These are phyloP conservation scores for Hymenoscyphus repandus DNA, from an alignment of 2,329 filamentous ascomycete genomes.

Conservation along the genomic window DNA sequence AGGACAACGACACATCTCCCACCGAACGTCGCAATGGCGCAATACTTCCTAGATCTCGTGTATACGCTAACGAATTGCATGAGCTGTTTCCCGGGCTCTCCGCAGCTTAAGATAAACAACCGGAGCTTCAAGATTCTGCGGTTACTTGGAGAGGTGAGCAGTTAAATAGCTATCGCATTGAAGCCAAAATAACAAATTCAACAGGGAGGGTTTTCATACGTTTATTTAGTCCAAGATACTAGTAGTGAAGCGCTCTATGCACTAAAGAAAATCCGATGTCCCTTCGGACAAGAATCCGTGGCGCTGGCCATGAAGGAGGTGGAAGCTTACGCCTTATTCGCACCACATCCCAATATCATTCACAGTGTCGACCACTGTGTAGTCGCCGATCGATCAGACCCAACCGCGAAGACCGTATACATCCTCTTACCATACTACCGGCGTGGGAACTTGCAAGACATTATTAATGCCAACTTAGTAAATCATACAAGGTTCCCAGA, in stretches of 20 bases:
- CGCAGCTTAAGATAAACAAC: conserved; percentile 90
- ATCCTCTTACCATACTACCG: conserved; percentile 94
- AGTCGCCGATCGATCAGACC: conserved; percentile 62
- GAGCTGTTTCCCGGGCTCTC: conserved; percentile 91
- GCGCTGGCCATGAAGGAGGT: conserved; percentile 94
- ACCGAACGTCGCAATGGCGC: conserved; percentile 53
- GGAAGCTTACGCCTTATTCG: conserved; percentile 90
- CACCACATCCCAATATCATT: conserved; percentile 79
- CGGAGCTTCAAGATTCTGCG: conserved; percentile 94
- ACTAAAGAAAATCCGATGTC: conserved; percentile 97
- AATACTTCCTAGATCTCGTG: conserved; percentile 80
- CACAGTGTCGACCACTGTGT: conserved; percentile 78
- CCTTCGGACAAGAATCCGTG: conserved; percentile 94
- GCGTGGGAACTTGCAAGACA: conserved; percentile 91
- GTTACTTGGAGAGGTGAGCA: conserved; percentile 77
- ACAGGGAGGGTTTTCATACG: conserved; percentile 95
- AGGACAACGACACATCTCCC: conserved; percentile 10
- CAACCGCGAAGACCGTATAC: conserved; percentile 86
- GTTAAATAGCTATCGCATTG: neutral
- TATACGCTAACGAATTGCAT: conserved; percentile 93
- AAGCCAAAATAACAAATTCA: conserved; percentile 12
- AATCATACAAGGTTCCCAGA: conserved; percentile 91
- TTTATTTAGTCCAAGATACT: conserved; percentile 95
- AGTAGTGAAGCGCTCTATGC: conserved; percentile 79
- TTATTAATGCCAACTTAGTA: conserved; percentile 97